Evolutionary conservation across 164 flowering plant species (phyloP), one percentile per base, ranked within the genome.

Genomic region (Cinnamomum chago): DNA sequence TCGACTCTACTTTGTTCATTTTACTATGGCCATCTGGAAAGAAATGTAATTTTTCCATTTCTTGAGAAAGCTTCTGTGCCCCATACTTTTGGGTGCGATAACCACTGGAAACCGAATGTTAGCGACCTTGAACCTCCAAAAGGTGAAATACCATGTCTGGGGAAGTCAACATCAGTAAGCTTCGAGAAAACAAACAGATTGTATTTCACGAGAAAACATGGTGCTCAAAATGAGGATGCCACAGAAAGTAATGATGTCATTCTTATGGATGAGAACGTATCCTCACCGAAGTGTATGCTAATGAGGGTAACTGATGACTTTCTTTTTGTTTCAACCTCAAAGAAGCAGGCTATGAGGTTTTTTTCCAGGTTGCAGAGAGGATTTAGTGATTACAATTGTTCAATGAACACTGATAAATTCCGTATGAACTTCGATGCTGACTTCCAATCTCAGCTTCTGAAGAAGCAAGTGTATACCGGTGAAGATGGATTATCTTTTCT

Each of bases 1-100:
- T 94, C 99, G 9, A 72, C 97, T 79, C 78, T 91, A 75, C 90
- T 96, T 50, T 96, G 97, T 83, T 92, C 97, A 65, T 86, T 88
- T 76, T 96, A 94, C 81, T 92, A 83, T 81, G 99, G 90, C 23
- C 85, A 88, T 82, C 65, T 94, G 74, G 99, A 96, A 76, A 85
- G 77, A 68, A 85, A 82, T 50, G 81, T 86, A 67, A 79, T 96
- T 23, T 81, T 82, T 81, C 98, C 99, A 33, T 89, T 75, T 78
- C 88, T 96, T 68, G 87, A 86, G 70, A 88, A 85, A 73, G 55
- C 68, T 75, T 47, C 27, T 25, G 74, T 50, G 60, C 25, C 22
- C 55, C 50, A 15, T 40, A 58, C 62, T 50, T 50, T 55, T 4
- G 62, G 67, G 68, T 24, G 79, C 70, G 68, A 62, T 23, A 65